Base-by-base conservation (phyloP, 2,329 filamentous ascomycete species). In the Neopestalotiopsis rosae region DNA sequence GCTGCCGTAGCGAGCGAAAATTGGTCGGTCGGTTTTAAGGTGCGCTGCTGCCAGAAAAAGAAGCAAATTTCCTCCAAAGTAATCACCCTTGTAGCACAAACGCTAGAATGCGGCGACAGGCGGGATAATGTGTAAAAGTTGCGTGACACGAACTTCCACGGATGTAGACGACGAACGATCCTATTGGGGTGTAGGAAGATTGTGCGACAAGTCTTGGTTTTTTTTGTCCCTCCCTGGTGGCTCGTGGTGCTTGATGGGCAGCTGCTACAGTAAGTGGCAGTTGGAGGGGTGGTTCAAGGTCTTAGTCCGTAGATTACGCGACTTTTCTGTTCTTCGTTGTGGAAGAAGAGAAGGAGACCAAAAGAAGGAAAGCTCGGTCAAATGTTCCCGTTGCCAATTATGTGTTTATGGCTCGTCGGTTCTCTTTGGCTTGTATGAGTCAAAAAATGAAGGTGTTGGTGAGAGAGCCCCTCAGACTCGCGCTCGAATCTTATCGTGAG, bases 1-100 rank as follows among this genome's bases (percentile, higher is more conserved):
- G 45, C 61, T 57, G 28, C 30, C 40, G 64, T 40, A 45, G 68
- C 45, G 52, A 66, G 57, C 42, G n/a, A 58, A 52, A 24, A 34
- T 59, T 17, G 67, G 32, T 67, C 30, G 28, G 32, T 30, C 9
- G 30, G 20, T 38, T 28, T 38, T 38, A 34, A 20, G 30, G 32
- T 62, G 34, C 24, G 56, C 52, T 17, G 20, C 40, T 5, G 38
- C 34, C 34, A 14, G 12, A 24, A 57, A n/a, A 56, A 56, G 14
- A 62, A 62, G n/a, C n/a, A 32, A 56, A n/a, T 66, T 57, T 34
- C 30, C 28, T 66, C 24, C 24, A 9, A n/a, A 52, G 45, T 38
- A 38, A 52, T 17, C 17, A n/a, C 45, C 4, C 45, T 28, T 52
- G 45, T 52, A 52, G 45, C 20, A 52, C 45, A 52, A n/a, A 6